These are phyloP conservation scores for Lichtheimia ramosa DNA, from an alignment of 371 early-diverging fungal genomes.

Conservation along the genomic window DNA sequence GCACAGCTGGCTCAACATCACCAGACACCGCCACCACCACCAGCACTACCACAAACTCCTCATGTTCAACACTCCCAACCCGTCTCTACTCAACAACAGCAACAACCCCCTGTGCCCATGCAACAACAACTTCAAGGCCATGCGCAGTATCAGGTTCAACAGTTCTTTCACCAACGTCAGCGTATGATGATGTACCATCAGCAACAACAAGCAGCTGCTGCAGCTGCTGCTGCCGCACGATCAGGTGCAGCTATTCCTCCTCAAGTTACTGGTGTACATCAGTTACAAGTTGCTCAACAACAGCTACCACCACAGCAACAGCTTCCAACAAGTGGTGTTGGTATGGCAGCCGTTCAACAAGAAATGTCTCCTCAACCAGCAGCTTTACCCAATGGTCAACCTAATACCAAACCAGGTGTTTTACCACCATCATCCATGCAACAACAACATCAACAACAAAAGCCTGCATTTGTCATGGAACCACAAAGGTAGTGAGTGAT, in stretches of 20 bases:
- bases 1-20: slow-evolving; percentile 2
- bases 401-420: not conserved
- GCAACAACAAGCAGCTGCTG: not conserved
- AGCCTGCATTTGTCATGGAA: too few relatives aligned
- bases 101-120: not conserved
- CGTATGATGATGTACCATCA: slow-evolving; percentile 2
- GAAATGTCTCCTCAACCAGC: slow-evolving; percentile 5
- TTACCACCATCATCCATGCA: slow-evolving; percentile 1
- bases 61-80: not conserved
- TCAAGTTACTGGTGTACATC: not conserved
- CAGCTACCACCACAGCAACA: not conserved
- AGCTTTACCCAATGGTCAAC: not conserved
- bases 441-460: not conserved
- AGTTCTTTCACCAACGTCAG: not conserved
- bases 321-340: not conserved
- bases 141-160: slow-evolving; percentile 4
- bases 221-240: slow-evolving; percentile 8
- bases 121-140: slow-evolving; percentile 1
- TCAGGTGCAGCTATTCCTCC: not conserved
- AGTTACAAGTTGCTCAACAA: too few relatives aligned
- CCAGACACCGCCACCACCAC: not conserved
- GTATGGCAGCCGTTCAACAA: not conserved
- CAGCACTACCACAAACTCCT: slow-evolving; percentile 2
- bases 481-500: too few relatives aligned
- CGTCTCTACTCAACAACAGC: not conserved